Evolutionary conservation across 352 stramenopile genomes (phyloP).

Genomic region (Aphanomyces invadans): DNA sequence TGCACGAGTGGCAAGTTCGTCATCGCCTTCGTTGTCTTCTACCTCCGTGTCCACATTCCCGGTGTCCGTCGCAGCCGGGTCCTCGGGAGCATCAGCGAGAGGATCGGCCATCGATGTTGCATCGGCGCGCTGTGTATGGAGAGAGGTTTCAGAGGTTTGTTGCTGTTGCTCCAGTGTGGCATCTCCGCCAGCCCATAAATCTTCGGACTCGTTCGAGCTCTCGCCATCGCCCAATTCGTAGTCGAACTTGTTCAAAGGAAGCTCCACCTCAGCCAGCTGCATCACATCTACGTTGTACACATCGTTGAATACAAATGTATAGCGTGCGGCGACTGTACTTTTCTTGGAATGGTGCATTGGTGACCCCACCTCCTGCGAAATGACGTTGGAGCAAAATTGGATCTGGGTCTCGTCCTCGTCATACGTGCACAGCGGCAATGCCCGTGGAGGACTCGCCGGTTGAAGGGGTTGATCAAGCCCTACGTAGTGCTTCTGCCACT

Average conservation of each 20-base stretch:
- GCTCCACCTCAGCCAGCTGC: background rate
- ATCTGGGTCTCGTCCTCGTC: slow-evolving; percentile 82
- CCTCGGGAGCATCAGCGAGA: background rate
- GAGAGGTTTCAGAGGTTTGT: background rate
- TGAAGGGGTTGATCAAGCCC: slow-evolving; percentile 26
- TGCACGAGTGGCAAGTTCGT: background rate
- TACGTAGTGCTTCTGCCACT: slow-evolving; percentile 38
- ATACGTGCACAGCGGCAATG: slow-evolving; percentile 25
- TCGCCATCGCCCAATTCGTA: slow-evolving; percentile 4
- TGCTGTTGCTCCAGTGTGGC: background rate
- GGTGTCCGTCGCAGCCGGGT: background rate
- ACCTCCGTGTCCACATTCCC: background rate
- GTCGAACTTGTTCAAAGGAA: background rate
- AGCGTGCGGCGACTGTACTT: too few relatives aligned
- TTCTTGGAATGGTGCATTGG: slow-evolving; percentile 56
- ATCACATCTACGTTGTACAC: background rate
- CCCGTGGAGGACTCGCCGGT: slow-evolving; percentile 28
- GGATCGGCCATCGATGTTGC: background rate
- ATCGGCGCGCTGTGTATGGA: background rate
- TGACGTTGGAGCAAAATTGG: slow-evolving; percentile 51
- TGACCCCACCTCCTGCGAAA: slow-evolving; percentile 54
- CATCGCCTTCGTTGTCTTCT: background rate
- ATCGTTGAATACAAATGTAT: too few relatives aligned
- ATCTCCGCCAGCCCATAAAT: slow-evolving; percentile 13
- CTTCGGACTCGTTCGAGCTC: slow-evolving; percentile 20